Evolutionary conservation across 1,139 yeast species (phyloP).

Genomic region (Saccharomyces hybrid): DNA sequence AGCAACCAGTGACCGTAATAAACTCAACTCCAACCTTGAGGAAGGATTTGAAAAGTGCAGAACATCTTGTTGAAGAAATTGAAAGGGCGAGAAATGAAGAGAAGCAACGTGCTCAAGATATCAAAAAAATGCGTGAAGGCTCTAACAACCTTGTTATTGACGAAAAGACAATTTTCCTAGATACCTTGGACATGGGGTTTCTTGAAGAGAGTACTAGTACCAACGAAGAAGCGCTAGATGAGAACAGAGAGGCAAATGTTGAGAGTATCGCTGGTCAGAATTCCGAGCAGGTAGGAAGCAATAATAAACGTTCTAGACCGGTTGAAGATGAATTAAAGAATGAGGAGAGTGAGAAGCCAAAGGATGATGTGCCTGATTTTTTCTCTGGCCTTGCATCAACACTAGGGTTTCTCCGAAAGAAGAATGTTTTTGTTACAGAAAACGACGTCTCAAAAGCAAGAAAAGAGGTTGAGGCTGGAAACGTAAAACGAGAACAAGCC

Average conservation of each 20-base stretch:
- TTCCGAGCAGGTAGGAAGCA: background rate
- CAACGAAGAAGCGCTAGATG: slow-evolving; percentile 5
- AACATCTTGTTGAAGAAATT: slow-evolving; percentile 43
- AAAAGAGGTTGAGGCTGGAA: slow-evolving; percentile 13
- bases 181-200: slow-evolving; percentile 28
- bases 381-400: slow-evolving; percentile 52
- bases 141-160: slow-evolving; percentile 40
- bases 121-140: slow-evolving; percentile 17
- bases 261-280: background rate
- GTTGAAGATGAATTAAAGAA: background rate
- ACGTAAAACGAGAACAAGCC: too few species aligned
- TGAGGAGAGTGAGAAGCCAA: slow-evolving; percentile 1
- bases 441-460: slow-evolving; percentile 17
- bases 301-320: background rate
- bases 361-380: slow-evolving; percentile 30
- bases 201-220: slow-evolving; percentile 6
- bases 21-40: slow-evolving; percentile 31
- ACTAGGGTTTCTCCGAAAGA: slow-evolving; percentile 43
- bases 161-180: slow-evolving; percentile 53
- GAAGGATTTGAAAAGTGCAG: slow-evolving; percentile 33
- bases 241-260: slow-evolving; percentile 7
- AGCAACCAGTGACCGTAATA: slow-evolving; percentile 33
- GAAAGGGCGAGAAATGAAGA: slow-evolving; percentile 34
- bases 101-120: slow-evolving; percentile 16
- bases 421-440: slow-evolving; percentile 33